phyloP scores from a whole-genome alignment of 1,139 yeast species.

The Sugiyamaella sp. region DNA sequence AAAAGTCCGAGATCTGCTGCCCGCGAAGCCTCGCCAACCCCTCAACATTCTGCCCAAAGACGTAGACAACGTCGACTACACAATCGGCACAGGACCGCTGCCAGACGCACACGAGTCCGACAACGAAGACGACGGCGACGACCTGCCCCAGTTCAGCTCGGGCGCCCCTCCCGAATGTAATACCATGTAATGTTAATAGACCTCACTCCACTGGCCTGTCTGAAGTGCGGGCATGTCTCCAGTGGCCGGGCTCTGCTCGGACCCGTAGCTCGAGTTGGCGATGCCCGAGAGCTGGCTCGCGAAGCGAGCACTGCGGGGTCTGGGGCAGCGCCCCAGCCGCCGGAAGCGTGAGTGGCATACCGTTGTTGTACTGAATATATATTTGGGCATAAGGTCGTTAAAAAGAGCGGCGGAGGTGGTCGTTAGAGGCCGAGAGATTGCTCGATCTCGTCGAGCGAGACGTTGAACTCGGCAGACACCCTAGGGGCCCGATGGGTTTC shows the following conservation, averaged over 20 bases:
- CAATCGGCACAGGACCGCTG: slow-evolving; percentile 19
- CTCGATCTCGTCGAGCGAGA: slow-evolving; percentile 14
- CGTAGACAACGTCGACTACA: slow-evolving; percentile 34
- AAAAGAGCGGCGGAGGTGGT: not conserved
- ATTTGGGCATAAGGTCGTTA: slow-evolving; percentile 11
- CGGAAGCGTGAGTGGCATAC: too few species aligned
- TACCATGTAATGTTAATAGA: slow-evolving; percentile 28
- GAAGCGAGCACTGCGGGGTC: too few species aligned
- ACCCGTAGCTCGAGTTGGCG: too few species aligned
- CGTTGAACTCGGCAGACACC: slow-evolving; percentile 11
- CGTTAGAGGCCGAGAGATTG: slow-evolving; percentile 8
- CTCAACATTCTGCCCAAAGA: slow-evolving; percentile 26
- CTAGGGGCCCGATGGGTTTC: not conserved
- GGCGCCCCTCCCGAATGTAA: slow-evolving; percentile 31
- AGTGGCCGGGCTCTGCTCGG: too few species aligned
- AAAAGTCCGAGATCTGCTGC: slow-evolving; percentile 35
- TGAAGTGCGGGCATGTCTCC: too few species aligned
- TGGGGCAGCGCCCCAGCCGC: too few species aligned
- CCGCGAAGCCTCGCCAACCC: slow-evolving; percentile 27
- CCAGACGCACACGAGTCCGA: slow-evolving; percentile 23
- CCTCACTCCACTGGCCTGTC: too few species aligned
- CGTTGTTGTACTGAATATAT: not conserved
- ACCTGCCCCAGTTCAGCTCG: slow-evolving; percentile 14
- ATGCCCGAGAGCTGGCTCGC: too few species aligned
- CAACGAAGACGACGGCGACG: slow-evolving; percentile 20